These are phyloP conservation scores for Backusella luteola DNA, from an alignment of 192 early-diverging fungal genomes.

Conservation along the genomic window DNA sequence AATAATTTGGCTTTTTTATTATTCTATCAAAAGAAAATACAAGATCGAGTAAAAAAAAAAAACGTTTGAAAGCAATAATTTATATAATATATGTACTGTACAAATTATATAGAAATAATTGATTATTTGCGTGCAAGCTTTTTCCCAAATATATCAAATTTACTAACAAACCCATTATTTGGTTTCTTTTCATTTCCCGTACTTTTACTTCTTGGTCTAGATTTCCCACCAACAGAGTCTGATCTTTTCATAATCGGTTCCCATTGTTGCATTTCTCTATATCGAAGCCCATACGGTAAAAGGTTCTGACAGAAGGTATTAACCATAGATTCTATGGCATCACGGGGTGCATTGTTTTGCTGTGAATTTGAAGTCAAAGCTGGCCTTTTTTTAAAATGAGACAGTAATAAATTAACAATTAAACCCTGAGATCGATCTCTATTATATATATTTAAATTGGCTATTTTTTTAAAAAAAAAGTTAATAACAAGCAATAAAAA, in stretches of 20 bases:
- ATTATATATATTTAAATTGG: conserved; percentile 5
- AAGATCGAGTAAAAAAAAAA: not conserved
- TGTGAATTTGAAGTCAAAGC: not conserved
- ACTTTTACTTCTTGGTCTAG: conserved; percentile 3
- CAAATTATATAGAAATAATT: not conserved
- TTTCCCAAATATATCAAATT: conserved; percentile 3
- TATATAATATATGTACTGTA: not conserved
- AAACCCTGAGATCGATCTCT: conserved; percentile 5
- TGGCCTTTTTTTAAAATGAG: conserved; percentile 2
- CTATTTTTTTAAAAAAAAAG: not conserved
- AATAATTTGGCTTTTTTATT: not conserved
- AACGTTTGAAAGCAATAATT: not conserved
- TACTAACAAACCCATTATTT: not conserved
- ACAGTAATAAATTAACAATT: conserved; percentile 9
- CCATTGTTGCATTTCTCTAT: not conserved
- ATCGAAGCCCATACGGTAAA: not conserved
- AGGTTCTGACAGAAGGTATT: conserved; percentile 6
- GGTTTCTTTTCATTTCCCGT: not conserved
- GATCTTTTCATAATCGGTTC: not conserved
- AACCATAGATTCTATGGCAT: not conserved
- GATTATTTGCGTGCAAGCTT: conserved; percentile 1
- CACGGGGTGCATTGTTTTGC: not conserved
- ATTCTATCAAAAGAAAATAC: not conserved
- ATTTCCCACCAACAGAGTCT: not conserved
- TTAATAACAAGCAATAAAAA: not conserved